Base-by-base conservation (phyloP, 169 alveolate genomes). In the Babesia microti region DNA sequence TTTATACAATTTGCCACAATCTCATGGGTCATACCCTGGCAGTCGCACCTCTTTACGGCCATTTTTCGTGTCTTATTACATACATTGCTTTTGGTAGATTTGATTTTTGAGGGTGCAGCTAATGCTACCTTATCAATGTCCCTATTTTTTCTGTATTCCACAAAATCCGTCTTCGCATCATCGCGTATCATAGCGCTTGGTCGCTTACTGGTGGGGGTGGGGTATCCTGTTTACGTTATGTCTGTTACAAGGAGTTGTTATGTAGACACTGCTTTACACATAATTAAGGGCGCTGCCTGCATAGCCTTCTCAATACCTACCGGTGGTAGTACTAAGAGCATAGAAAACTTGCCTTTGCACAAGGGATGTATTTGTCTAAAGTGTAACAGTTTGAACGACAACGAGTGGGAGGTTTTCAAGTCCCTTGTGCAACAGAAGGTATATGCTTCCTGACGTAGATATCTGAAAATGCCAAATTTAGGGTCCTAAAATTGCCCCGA, bases 251-350 rank as follows among this genome's bases (percentile, higher is more conserved):
- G 44, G 34, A 53, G 75, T 36, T 47, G 47, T 47, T 69, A 55
- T 30, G 48, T 79, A 28, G 85, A 79, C 47, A 58, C 81, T 34
- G 81, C 88, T 29, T 37, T 79, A 32, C 82, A 79, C 68, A 73
- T 79, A 41, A 70, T 79, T 33, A 79, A 79, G 41, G 88, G 88
- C 28, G 88, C 88, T 14, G 72, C 74, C 36, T 74, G 85, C 33
- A 39, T 53, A 32, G 80, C 79, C 57, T 70, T 79, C 27, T 68
- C 71, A 30, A 63, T 79, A 4, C 88, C 88, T 9, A 73, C 85
- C 5, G 76, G 79, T 17, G 41, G 85, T 46, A 63, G 85, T 6
- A 79, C 88, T 14, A 72, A 69, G 34, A 59, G 79, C 15, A 48
- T 79, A 17, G 59, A 57, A 22, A 55, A 61, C 26, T 51, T 58